phyloP scores from a whole-genome alignment of 495 filamentous ascomycete genomes.

The Amphirosellinia nigrospora region DNA sequence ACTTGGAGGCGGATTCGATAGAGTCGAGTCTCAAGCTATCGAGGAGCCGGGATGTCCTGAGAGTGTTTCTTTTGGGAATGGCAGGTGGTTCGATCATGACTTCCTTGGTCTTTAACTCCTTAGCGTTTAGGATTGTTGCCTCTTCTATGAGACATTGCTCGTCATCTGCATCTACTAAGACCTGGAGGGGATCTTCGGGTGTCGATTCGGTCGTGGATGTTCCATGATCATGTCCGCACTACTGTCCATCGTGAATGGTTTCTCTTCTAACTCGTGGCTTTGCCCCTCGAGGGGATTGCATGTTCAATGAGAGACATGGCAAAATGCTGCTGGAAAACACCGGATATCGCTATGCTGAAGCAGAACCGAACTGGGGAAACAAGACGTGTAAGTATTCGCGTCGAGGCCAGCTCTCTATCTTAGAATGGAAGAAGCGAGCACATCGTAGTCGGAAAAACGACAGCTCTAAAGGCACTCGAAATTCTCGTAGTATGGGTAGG shows the following conservation, averaged over 20 bases:
- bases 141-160: constrained; percentile 38
- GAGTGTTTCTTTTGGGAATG: constrained; percentile 51
- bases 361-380: constrained; percentile 30
- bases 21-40: constrained; percentile 49
- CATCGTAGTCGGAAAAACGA: constrained; percentile 27
- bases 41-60: constrained; percentile 50
- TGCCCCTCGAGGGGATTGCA: constrained; percentile 22
- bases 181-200: constrained; percentile 33
- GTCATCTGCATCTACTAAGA: constrained; percentile 36
- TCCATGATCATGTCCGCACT: constrained; percentile 26
- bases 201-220: constrained; percentile 31
- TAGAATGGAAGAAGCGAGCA: constrained; percentile 29
- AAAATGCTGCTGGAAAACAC: constrained; percentile 6
- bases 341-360: constrained; percentile 21
- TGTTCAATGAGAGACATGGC: constrained; percentile 37
- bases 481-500: neutral
- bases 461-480: constrained; percentile 1
- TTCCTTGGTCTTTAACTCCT: constrained; percentile 34
- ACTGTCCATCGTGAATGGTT: constrained; percentile 25
- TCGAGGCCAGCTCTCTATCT: constrained; percentile 40
- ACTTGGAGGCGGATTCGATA: constrained; percentile 39
- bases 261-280: constrained; percentile 13
- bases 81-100: constrained; percentile 38
- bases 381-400: constrained; percentile 35
- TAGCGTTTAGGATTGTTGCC: constrained; percentile 36